Evolutionary conservation across 495 filamentous ascomycete species (phyloP), one percentile per base, ranked within the genome.

Genomic region (Pseudevernia furfuracea): DNA sequence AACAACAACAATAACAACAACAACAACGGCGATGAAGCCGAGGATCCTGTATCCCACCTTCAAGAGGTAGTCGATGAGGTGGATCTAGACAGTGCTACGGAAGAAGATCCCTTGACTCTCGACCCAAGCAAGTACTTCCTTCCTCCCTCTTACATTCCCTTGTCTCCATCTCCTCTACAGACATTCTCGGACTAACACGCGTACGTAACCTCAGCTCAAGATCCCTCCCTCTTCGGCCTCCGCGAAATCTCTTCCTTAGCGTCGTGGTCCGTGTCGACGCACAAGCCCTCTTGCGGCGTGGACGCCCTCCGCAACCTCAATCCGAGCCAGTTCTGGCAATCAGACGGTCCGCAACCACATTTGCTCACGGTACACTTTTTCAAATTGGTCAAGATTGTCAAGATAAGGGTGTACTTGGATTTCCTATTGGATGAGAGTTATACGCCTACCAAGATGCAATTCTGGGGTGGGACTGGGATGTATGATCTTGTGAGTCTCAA

Each of bases 211-310:
- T 28, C n/a, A 68, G 66, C 66, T 0, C 66, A 68, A 38, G 66
- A 71, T 37, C 65, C 70, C 17, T 43, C 55, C 36, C 62, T 69
- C 21, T 44, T 30, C 65, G 28, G 61, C n/a, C 81, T 95, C 58
- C 92, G 91, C 72, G 93, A 97, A 71, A 97, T 97, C 76, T 93
- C 90, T 68, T 91, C 92, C 62, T 86, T 98, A 44, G 94, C 93
- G 30, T 91, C 89, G 59, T 97, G 94, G 84, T 93, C 90, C 19
- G 92, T 97, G 65, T 89, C 86, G 66, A 92, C 89, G 67, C 86
- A 86, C 72, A 97, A 97, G 77, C 94, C 92, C 1, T 92, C 91
- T 62, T 96, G 89, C 73, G 91, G 91, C 43, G 87, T 96, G 53
- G 82, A 87, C 38, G 90, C 93, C 67, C 86, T 98, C 30, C 87